Base-by-base conservation (phyloP, 495 filamentous ascomycete species). In the Ascodesmis nigricans region DNA sequence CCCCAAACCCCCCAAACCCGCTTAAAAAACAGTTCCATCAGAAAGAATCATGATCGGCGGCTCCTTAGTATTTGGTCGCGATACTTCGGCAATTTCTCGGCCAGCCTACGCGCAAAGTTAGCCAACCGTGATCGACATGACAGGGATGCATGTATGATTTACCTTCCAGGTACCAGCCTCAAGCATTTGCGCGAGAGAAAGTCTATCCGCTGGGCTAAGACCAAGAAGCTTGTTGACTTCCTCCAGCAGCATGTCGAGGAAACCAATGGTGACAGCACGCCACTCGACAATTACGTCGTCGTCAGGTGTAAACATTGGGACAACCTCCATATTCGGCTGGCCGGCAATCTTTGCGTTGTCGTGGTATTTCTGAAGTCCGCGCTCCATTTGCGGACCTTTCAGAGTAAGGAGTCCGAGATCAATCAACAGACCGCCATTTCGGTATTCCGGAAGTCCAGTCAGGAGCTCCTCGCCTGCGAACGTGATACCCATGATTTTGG, bases 141-240 rank as follows among this genome's bases (percentile, higher is more conserved):
- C n/a, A n/a, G n/a, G n/a, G n/a, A n/a, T n/a, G 13, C 11, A 30
- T 14, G 13, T 18, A 8, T 6, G 33, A 53, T 25, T 39, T 50
- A 91, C 84, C 76, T 97, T 97, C 80, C 80, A 91, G 42, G 75
- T 78, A n/a, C 80, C 80, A 1, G 80, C 79, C 54, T 91, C 80
- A 29, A 91, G 51, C 57, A 90, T 66, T 52, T 91, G 80, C 8
- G 79, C 66, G 43, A 91, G 45, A 22, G 54, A 74, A 42, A 91
- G 55, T 41, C 64, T 60, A n/a, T 67, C 69, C 5, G 53, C 52
- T 14, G 64, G 49, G 33, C 65, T 62, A 8, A 60, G 54, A 17
- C 53, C 58, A 22, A 69, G 49, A 6, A 58, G 36, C 31, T 56
- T 56, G 53, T 92, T 92, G 20, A 90, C 74, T 44, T 78, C 69